A percentile compares a stretch with the other conserved stretches of the same genome.
phyloP scores from a whole-genome alignment of 2,329 filamentous ascomycete species.

The Akanthomyces lecanii region DNA sequence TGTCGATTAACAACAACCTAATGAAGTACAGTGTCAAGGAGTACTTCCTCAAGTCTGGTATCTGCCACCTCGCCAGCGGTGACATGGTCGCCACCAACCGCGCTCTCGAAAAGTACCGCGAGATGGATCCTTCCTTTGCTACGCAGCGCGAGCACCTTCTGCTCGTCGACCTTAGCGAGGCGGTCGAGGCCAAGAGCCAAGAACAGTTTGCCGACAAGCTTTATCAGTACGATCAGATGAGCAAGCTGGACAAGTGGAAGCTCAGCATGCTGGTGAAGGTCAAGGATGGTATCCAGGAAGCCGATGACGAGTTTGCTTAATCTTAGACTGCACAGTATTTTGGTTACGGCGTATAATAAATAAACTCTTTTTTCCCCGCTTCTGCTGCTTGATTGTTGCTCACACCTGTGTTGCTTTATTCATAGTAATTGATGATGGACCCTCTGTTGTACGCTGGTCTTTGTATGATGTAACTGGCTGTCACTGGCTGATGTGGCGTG shows the following conservation, averaged over 20 bases:
- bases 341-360: conserved; percentile 13
- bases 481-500: background rate
- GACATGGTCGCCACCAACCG: conserved; percentile 76
- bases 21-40: conserved; percentile 95
- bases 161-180: conserved; percentile 69
- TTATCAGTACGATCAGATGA: conserved; percentile 87
- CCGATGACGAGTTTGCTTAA: conserved; percentile 41
- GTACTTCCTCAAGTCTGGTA: conserved; percentile 89
- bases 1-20: conserved; percentile 80
- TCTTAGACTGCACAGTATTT: background rate
- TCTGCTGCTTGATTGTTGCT: too few relatives aligned
- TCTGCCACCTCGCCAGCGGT: conserved; percentile 72
- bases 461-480: background rate
- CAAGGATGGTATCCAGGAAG: conserved; percentile 73
- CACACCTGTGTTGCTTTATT: background rate
- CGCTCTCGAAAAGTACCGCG: conserved; percentile 76
- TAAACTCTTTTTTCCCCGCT: background rate
- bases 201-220: conserved; percentile 82
- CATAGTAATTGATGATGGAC: background rate
- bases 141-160: conserved; percentile 78
- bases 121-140: conserved; percentile 72
- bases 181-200: conserved; percentile 72
- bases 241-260: conserved; percentile 97
- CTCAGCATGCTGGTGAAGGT: conserved; percentile 76
- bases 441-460: background rate